Conservation (phyloP, 139 green algal species). For the Micractinium conductrix region DNA sequence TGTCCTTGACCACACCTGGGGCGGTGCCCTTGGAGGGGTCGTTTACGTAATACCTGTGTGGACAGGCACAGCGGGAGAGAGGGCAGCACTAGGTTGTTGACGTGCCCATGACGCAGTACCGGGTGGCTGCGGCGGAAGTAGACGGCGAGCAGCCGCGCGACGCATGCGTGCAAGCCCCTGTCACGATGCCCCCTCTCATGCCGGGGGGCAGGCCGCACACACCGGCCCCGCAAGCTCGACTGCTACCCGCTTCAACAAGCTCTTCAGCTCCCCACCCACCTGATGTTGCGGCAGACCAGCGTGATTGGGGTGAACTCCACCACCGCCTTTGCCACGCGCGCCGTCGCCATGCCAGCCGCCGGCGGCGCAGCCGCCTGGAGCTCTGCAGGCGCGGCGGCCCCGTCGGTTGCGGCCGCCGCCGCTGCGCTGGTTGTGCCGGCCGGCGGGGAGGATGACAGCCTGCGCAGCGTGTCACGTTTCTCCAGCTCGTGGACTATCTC, state of each 20-base stretch:
- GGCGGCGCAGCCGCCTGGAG: not conserved
- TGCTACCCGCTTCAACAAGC: too few species aligned
- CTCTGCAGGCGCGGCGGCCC: not conserved
- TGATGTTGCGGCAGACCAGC: conserved; percentile 66
- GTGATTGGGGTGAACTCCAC: conserved; percentile 74
- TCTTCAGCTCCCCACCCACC: conserved; percentile 36
- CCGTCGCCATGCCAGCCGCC: not conserved
- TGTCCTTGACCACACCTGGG: conserved; percentile 40
- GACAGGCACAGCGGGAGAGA: not conserved
- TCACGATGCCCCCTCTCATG: not conserved
- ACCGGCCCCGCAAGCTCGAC: too few species aligned
- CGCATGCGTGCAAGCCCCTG: not conserved
- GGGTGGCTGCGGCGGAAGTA: not conserved
- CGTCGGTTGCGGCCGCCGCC: not conserved
- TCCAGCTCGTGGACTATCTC: not conserved
- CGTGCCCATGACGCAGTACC: not conserved
- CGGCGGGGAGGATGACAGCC: not conserved
- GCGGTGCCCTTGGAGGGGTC: conserved; percentile 58
- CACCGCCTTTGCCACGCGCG: conserved; percentile 7
- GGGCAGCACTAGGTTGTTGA: not conserved
- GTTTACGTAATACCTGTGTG: conserved; percentile 65
- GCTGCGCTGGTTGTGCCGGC: not conserved
- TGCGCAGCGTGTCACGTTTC: not conserved
- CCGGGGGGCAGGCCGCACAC: too few species aligned
- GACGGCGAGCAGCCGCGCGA: not conserved